Percentiles rank a stretch among this genome's conserved stretches.
phyloP scores from a whole-genome alignment of 2,329 filamentous ascomycete species.

The Pseudogymnoascus sp. region DNA sequence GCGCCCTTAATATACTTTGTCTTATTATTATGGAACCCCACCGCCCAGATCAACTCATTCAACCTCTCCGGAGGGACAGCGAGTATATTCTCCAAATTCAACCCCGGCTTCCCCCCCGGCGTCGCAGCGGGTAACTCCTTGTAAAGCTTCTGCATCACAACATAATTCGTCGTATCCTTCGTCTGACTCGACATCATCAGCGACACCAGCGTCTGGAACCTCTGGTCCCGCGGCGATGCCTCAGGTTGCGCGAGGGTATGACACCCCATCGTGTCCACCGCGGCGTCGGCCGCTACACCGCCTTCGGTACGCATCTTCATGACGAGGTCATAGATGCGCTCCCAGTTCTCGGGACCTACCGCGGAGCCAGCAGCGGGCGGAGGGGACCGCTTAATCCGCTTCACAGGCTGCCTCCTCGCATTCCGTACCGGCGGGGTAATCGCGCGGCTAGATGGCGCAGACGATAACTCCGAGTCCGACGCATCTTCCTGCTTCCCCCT shows the following conservation, averaged over 20 bases:
- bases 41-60: slow-evolving; percentile 56
- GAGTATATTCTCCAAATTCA: slow-evolving; percentile 56
- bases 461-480: neutral
- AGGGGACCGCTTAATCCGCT: neutral
- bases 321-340: slow-evolving; percentile 67
- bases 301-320: slow-evolving; percentile 62
- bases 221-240: slow-evolving; percentile 41
- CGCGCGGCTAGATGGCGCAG: neutral
- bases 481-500: neutral
- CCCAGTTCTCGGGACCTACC: slow-evolving; percentile 70
- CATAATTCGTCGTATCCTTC: slow-evolving; percentile 63
- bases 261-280: slow-evolving; percentile 97
- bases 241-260: slow-evolving; percentile 58
- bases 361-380: slow-evolving; percentile 5
- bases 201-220: slow-evolving; percentile 60
- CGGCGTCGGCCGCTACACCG: slow-evolving; percentile 57
- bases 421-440: neutral
- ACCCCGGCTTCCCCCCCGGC: slow-evolving; percentile 30
- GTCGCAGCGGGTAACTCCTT: slow-evolving; percentile 42
- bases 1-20: slow-evolving; percentile 60
- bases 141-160: slow-evolving; percentile 58
- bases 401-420: neutral
- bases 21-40: slow-evolving; percentile 70
- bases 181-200: slow-evolving; percentile 68
- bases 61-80: slow-evolving; percentile 48